A percentile compares a stretch with the other conserved stretches of the same genome.
Conservation (phyloP, 352 stramenopile species). For the Thraustotheca clavata region DNA sequence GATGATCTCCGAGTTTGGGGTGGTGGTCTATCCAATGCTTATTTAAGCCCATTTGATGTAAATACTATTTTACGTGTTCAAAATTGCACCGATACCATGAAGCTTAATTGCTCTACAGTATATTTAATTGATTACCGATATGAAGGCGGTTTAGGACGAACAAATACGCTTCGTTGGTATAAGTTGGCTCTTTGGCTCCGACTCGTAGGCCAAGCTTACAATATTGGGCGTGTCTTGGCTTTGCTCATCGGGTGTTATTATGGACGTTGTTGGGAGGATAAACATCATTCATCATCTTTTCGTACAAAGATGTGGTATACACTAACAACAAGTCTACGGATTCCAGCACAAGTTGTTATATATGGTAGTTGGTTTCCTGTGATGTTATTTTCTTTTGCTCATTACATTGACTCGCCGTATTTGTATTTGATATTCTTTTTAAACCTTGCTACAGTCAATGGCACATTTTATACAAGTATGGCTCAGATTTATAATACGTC, state of each 20-base stretch:
- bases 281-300: not conserved
- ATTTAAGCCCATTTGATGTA: not conserved
- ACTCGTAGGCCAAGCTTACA: constrained; percentile 1
- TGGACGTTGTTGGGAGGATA: not conserved
- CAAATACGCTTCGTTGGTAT: constrained; percentile 5
- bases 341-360: not conserved
- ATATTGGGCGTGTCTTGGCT: not conserved
- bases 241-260: not conserved
- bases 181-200: not conserved
- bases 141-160: not conserved
- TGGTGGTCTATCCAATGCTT: not conserved
- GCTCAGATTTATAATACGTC: not conserved
- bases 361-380: constrained; percentile 7
- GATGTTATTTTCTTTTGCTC: not conserved
- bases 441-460: not conserved
- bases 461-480: not conserved
- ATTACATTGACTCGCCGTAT: not conserved
- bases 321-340: not conserved
- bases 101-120: not conserved
- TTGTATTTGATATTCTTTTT: constrained; percentile 1
- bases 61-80: not conserved
- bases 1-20: not conserved
- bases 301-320: not conserved
- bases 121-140: not conserved
- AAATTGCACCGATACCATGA: not conserved